Percentiles rank a stretch among this genome's conserved stretches.
Evolutionary conservation across 495 filamentous ascomycete species (phyloP).

Genomic region (Cladorrhinum samala): DNA sequence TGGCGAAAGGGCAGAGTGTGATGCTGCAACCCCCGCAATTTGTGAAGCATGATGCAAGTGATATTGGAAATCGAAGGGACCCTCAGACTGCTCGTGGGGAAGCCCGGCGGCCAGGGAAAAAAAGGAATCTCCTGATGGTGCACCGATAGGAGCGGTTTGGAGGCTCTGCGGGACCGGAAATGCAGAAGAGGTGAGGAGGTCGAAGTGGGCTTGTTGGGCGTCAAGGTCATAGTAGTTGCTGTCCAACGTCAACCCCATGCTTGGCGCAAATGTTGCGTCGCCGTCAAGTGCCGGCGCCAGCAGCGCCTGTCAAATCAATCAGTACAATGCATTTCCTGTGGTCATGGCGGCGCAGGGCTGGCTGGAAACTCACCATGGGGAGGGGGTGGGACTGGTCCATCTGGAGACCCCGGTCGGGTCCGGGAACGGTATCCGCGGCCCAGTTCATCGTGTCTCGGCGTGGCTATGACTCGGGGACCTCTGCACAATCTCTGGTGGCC

Average conservation of each 20-base stretch:
- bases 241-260: neutral
- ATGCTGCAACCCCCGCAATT: too few relatives aligned
- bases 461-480: too few relatives aligned
- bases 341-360: too few relatives aligned
- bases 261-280: neutral
- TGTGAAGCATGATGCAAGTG: neutral
- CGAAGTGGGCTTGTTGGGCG: neutral
- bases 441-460: neutral
- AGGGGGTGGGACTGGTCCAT: neutral
- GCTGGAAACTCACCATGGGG: neutral
- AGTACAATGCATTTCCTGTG: neutral
- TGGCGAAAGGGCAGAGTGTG: too few relatives aligned
- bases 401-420: neutral
- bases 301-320: neutral
- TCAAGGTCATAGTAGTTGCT: too few relatives aligned
- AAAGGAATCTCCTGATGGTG: neutral
- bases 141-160: too few relatives aligned
- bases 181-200: neutral
- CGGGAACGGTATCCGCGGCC: neutral
- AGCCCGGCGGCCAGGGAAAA: neutral
- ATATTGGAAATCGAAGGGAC: neutral
- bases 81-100: neutral
- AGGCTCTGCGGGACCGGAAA: neutral
- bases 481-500: neutral
- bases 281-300: neutral